Conservation (phyloP, 2,329 filamentous ascomycete species). For the Sporothrix globosa region DNA sequence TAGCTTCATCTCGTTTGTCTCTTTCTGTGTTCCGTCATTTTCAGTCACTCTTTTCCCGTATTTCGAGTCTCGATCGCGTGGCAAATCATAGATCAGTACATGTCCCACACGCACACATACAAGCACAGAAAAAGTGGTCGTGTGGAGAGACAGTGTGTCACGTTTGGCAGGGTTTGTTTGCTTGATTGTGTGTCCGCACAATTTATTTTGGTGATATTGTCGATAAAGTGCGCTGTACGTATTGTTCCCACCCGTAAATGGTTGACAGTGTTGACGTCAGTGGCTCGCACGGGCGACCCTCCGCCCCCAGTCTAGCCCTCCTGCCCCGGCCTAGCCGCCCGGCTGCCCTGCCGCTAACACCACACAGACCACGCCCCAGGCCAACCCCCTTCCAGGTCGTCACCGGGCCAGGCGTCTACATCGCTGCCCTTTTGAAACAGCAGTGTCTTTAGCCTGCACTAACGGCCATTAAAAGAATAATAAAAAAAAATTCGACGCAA, state of each 20-base stretch:
- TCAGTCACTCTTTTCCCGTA: background rate
- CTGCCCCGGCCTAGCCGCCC: background rate
- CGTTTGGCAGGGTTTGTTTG: background rate
- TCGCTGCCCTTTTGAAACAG: slow-evolving; percentile 6
- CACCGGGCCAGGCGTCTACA: background rate
- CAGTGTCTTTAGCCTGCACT: background rate
- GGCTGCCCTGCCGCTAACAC: background rate
- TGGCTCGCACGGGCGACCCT: slow-evolving; percentile 9
- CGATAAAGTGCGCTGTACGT: background rate
- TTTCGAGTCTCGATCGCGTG: slow-evolving; percentile 14
- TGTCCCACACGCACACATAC: background rate
- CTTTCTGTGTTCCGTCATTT: background rate
- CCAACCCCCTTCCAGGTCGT: background rate
- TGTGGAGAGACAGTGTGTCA: slow-evolving; percentile 2
- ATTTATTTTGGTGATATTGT: background rate
- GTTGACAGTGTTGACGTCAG: slow-evolving; percentile 28
- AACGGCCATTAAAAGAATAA: background rate
- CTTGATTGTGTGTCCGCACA: background rate
- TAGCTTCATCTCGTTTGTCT: background rate
- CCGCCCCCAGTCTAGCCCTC: slow-evolving; percentile 16
- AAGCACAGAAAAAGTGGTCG: background rate
- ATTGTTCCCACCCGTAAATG: background rate
- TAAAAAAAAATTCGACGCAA: background rate
- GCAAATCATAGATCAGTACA: slow-evolving; percentile 18
- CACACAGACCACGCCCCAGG: background rate